Base-by-base conservation (phyloP, 2,329 filamentous ascomycete species). In the Huntiella bhutanensis region DNA sequence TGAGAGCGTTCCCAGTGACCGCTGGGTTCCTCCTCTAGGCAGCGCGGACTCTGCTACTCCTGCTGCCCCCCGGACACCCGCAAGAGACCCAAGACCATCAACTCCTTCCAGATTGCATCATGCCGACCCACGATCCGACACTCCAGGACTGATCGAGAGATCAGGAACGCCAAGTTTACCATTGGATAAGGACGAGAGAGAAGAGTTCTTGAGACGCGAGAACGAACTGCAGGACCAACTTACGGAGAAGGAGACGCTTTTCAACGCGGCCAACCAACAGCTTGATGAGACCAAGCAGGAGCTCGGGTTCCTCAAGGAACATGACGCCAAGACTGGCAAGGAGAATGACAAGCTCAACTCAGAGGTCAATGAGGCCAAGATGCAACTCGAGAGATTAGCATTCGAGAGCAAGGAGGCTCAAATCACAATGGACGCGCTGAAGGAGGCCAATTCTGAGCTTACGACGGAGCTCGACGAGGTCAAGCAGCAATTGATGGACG, bases 151-250 rank as follows among this genome's bases (percentile, higher is more conserved):
- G 49, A 80, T 86, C 5, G 88, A 96, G 53, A 77, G 88, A 41
- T 77, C 87, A 12, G 82, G 80, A 44, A 96, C 88, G 10, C 88
- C 88, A 2, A 87, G 82, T 57, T 67, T 95, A 53, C 76, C 84
- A 35, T 68, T 96, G 50, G 91, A 98, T 47, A 95, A 93, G 64
- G 91, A 98, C 55, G 91, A 98, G 64, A 80, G 86, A 51, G 91
- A 98, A 56, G 91, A 98, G 59, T 98, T 96, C 57, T 62, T 98
- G 53, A 76, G 85, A 55, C 77, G 91, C 47, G 91, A 98, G 60
- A 98, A 98, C 56, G 91, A 98, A 60, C 72, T 98, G 37, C 91
- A 96, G 60, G 91, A 98, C 59, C 88, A 96, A 64, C 73, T 98
- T 46, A 80, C 91, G 2, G 91, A 98, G 62, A 91, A 80, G 63